Percentiles rank a stretch among this genome's conserved stretches.
phyloP scores from a whole-genome alignment of 2,329 filamentous ascomycete genomes.

The Ophiocordyceps australis region DNA sequence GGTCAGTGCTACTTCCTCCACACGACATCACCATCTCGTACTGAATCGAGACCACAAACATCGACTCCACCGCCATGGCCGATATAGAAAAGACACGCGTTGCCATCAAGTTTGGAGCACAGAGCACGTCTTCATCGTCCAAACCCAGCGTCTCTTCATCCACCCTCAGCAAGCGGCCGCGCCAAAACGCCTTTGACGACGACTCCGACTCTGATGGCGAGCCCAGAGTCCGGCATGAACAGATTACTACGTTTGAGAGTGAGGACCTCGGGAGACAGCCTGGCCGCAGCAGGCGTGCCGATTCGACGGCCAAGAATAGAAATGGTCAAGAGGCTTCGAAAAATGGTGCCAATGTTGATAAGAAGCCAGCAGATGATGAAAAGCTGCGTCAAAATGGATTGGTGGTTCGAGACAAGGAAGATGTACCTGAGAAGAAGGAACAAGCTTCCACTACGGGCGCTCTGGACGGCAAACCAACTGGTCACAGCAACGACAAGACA shows the following conservation, averaged over 20 bases:
- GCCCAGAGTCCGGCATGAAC: slow-evolving; percentile 18
- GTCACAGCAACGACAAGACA: background rate
- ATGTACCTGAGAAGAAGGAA: slow-evolving; percentile 2
- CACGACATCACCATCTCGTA: no score
- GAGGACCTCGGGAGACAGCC: slow-evolving; percentile 22
- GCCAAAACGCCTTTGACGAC: slow-evolving; percentile 20
- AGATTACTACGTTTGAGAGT: slow-evolving; percentile 29
- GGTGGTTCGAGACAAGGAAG: slow-evolving; percentile 22
- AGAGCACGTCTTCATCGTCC: slow-evolving; percentile 8
- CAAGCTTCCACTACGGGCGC: background rate
- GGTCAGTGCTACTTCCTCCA: no score
- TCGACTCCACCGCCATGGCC: slow-evolving; percentile 14
- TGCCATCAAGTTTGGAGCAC: slow-evolving; percentile 27
- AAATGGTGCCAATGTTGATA: slow-evolving; percentile 11
- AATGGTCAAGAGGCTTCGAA: slow-evolving; percentile 34
- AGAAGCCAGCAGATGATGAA: slow-evolving; percentile 24
- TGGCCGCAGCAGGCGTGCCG: slow-evolving; percentile 10
- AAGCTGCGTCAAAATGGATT: slow-evolving; percentile 38
- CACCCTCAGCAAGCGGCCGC: slow-evolving; percentile 27
- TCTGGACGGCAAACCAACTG: background rate
- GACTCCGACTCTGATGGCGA: slow-evolving; percentile 19
- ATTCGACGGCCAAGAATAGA: slow-evolving; percentile 17
- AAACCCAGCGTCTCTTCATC: slow-evolving; percentile 20
- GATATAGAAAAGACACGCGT: slow-evolving; percentile 20
- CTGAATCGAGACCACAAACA: no score